phyloP scores from a whole-genome alignment of 176 grass and related monocot species.

The Ensete ventricosum region DNA sequence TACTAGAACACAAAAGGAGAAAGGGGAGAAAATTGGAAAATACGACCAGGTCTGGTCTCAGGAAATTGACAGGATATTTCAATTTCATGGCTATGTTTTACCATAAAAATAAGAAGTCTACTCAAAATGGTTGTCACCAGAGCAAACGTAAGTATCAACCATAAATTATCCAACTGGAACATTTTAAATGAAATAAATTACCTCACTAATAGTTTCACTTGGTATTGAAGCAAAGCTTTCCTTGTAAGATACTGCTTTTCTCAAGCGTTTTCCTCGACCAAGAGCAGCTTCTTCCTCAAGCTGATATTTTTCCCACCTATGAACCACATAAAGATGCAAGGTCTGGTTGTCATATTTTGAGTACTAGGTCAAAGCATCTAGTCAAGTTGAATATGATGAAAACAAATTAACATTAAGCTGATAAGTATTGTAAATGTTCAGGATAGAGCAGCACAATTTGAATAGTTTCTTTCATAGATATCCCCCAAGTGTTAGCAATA shows the following conservation, averaged over 20 bases:
- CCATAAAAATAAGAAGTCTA: too few relatives aligned
- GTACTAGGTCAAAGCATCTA: background rate
- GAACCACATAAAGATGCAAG: conserved; percentile 11
- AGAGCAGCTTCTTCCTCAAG: conserved; percentile 84
- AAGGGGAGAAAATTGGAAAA: too few relatives aligned
- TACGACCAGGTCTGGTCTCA: background rate
- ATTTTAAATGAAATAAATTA: conserved; percentile 19
- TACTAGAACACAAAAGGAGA: too few relatives aligned
- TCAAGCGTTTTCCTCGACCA: conserved; percentile 88
- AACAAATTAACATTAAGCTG: background rate
- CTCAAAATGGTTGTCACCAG: too few relatives aligned
- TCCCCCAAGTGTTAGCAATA: too few relatives aligned
- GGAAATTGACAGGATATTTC: background rate
- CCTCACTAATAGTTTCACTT: conserved; percentile 84
- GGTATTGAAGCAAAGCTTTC: conserved; percentile 75
- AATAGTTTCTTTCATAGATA: too few relatives aligned
- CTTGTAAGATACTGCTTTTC: conserved; percentile 96
- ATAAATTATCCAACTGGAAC: background rate
- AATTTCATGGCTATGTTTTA: background rate
- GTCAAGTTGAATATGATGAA: background rate
- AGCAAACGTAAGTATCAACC: conserved; percentile 2
- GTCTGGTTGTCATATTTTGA: background rate
- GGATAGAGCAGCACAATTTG: too few relatives aligned
- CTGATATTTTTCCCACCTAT: conserved; percentile 93
- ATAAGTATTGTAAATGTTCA: background rate